These are phyloP conservation scores for Colletotrichum incanum DNA, from an alignment of 2,329 filamentous ascomycete genomes.

Conservation along the genomic window DNA sequence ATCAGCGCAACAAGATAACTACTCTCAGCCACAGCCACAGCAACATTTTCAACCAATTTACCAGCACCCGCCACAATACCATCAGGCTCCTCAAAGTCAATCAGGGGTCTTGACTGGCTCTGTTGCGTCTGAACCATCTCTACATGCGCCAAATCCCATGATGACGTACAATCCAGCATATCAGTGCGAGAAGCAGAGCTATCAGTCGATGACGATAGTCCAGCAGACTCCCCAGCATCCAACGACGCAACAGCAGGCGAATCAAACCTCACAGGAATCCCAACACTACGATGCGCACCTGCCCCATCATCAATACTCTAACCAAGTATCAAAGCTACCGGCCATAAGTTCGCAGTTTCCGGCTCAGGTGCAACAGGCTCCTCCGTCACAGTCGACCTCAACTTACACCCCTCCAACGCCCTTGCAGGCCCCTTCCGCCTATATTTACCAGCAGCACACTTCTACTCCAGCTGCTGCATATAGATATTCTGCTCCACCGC, in stretches of 20 bases:
- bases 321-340: neutral
- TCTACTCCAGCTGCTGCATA: neutral
- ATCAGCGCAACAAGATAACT: slow-evolving; percentile 44
- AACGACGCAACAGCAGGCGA: neutral
- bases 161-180: neutral
- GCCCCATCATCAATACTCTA: neutral
- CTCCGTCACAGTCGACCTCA: neutral
- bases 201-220: neutral
- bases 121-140: neutral
- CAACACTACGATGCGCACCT: neutral
- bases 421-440: neutral
- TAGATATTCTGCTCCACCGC: neutral
- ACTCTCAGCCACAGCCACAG: slow-evolving; percentile 35
- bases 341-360: neutral
- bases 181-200: neutral
- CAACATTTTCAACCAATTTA: neutral
- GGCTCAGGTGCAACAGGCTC: neutral
- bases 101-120: neutral
- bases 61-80: neutral
- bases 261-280: neutral
- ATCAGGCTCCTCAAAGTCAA: neutral
- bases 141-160: neutral
- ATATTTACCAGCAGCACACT: neutral
- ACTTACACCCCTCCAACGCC: neutral
- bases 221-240: neutral